Base-by-base conservation (phyloP, 441 rosid species). In the Populus hybrid region DNA sequence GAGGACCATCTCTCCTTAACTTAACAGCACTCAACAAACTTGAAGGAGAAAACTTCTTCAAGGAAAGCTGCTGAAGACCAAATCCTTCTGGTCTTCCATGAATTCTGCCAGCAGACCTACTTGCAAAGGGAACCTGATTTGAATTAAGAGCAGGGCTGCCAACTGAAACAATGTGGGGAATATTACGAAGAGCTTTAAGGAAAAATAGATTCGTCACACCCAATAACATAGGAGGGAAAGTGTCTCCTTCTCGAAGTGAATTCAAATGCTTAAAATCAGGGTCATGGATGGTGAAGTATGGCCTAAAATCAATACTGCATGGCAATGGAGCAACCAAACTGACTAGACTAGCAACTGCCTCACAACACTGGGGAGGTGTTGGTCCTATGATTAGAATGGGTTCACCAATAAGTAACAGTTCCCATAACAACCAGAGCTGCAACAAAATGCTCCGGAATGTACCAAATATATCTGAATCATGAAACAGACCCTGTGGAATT, bases 361-460 rank as follows among this genome's bases (percentile, higher is more conserved):
- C 99, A 6, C 95, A 88, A 66, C 99, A 96, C 24, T 96, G 99
- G 14, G 99, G 90, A 78, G 99, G 99, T 16, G 98, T 94, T 67
- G 98, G 96, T 21, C 98, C 98, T 82, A 96, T 92, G 50, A 96
- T 80, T 76, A 96, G 98, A 75, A 94, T 86, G 67, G 99, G 98
- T 86, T 96, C 99, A 1, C 98, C 99, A n/a, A 96, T 87, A 24
- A 96, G 91, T 75, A 94, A 78, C 85, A 96, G 85, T 69, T 94
- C 99, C 99, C 99, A 96, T 57, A 96, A 69, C 50, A 91, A 84
- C 98, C 99, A 96, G 65, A 96, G 92, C 88, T 94, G 98, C 88
- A 93, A 76, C 50, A 96, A 76, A 74, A 96, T 87, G 10, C 98
- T 98, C 71, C 92, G 84, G 76, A 92, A 96, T 69, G 88, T 79